Evolutionary conservation across 108 stramenopile genomes (phyloP).

Genomic region (Chaetoceros tenuissimus): DNA sequence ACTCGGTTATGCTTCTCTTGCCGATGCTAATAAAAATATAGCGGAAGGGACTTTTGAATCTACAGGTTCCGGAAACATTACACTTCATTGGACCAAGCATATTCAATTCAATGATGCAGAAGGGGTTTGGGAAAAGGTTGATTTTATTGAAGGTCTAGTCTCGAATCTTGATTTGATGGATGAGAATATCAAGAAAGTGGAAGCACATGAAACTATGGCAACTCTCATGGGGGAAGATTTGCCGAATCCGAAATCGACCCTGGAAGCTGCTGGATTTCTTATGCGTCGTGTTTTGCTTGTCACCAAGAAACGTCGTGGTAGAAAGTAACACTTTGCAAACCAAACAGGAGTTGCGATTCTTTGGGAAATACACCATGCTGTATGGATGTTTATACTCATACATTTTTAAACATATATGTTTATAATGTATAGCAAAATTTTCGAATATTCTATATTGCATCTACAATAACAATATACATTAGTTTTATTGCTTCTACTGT

Average conservation of each 20-base stretch:
- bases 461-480: too few species aligned
- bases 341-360: too few species aligned
- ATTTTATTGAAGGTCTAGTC: slow-evolving; percentile 19
- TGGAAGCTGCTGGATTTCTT: slow-evolving; percentile 61
- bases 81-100: slow-evolving; percentile 45
- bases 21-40: slow-evolving; percentile 42
- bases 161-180: slow-evolving; percentile 28
- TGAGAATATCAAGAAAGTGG: slow-evolving; percentile 44
- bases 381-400: too few species aligned
- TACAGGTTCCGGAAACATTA: slow-evolving; percentile 22
- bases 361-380: too few species aligned
- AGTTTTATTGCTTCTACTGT: too few species aligned
- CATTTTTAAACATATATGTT: too few species aligned
- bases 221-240: slow-evolving; percentile 63
- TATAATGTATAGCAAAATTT: not conserved
- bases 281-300: slow-evolving; percentile 61
- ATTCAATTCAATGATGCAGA: slow-evolving; percentile 33
- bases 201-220: slow-evolving; percentile 46
- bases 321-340: too few species aligned
- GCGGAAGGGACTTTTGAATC: slow-evolving; percentile 62
- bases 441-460: not conserved
- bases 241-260: slow-evolving; percentile 48
- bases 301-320: too few species aligned
- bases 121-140: slow-evolving; percentile 28
- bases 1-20: slow-evolving; percentile 50